Conservation (phyloP, 2,329 filamentous ascomycete genomes). For the Pyricularia pennisetigena region DNA sequence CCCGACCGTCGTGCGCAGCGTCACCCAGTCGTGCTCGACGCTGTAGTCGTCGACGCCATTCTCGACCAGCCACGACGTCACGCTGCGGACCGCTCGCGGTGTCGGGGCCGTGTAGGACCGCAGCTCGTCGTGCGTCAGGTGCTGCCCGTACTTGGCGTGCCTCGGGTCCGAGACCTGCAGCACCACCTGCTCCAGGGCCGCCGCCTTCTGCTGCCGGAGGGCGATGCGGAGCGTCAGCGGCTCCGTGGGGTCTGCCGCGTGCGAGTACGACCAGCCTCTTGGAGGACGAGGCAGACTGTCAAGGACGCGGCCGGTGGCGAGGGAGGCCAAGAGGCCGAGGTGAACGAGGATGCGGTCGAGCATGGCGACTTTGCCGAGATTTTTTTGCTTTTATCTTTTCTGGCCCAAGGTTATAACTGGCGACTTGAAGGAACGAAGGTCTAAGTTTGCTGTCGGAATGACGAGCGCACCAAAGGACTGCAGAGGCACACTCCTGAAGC, state of each 20-base stretch:
- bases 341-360: not conserved
- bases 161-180: constrained; percentile 52
- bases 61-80: constrained; percentile 44
- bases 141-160: constrained; percentile 48
- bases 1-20: constrained; percentile 40
- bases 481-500: not conserved
- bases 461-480: not conserved
- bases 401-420: not conserved
- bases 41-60: constrained; percentile 32
- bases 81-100: constrained; percentile 31
- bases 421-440: no score
- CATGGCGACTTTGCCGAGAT: not conserved
- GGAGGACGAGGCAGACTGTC: constrained; percentile 25
- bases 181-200: constrained; percentile 45
- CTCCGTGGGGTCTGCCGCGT: constrained; percentile 22
- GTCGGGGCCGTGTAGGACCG: constrained; percentile 42
- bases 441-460: not conserved
- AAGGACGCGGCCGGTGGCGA: constrained; percentile 22
- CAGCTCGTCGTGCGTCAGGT: constrained; percentile 52
- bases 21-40: constrained; percentile 51
- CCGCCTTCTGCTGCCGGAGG: constrained; percentile 35
- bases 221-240: constrained; percentile 37
- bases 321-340: constrained; percentile 8
- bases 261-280: constrained; percentile 25
- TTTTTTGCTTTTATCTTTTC: not conserved